Evolutionary conservation across 1,284 basidiomycete genomes (phyloP).

Genomic region (Microbotryomycetes sp.): DNA sequence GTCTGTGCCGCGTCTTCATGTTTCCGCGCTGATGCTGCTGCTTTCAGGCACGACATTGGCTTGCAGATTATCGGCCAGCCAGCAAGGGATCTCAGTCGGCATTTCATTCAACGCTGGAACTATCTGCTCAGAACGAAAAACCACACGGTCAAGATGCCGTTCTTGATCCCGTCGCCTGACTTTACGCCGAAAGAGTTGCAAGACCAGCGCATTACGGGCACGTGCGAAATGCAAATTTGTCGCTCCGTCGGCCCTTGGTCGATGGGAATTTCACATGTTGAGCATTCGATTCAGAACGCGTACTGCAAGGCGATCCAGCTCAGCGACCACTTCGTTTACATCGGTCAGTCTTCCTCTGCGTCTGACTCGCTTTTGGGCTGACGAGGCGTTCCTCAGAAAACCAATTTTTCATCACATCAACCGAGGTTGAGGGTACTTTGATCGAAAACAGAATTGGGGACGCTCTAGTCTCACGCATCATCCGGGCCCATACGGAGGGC

Average conservation of each 20-base stretch:
- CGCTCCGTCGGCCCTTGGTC: conserved; percentile 95
- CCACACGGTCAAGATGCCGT: conserved; percentile 85
- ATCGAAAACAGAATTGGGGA: conserved; percentile 94
- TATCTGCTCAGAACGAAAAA: conserved; percentile 89
- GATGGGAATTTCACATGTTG: conserved; percentile 77
- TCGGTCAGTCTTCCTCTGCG: conserved; percentile 38
- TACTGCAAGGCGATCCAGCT: conserved; percentile 70
- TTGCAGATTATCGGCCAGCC: conserved; percentile 95
- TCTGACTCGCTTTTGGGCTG: neutral
- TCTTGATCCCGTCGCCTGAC: conserved; percentile 87
- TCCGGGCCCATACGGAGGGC: conserved; percentile 74
- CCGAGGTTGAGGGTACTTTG: conserved; percentile 72
- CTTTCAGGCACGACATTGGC: conserved; percentile 81
- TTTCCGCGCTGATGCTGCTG: neutral
- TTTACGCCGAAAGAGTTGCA: conserved; percentile 75
- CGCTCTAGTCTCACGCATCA: conserved; percentile 83
- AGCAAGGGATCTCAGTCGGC: conserved; percentile 85
- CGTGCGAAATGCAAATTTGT: conserved; percentile 95
- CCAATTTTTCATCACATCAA: conserved; percentile 98
- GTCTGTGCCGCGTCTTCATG: neutral
- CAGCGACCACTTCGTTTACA: conserved; percentile 88
- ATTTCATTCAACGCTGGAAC: conserved; percentile 94
- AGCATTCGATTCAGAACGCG: conserved; percentile 56
- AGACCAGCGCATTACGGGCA: conserved; percentile 79
- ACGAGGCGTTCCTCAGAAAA: conserved; percentile 54